Evolutionary conservation across 2,329 filamentous ascomycete genomes (phyloP), one percentile per base, ranked within the genome.

Genomic region (Helotiales sp.): DNA sequence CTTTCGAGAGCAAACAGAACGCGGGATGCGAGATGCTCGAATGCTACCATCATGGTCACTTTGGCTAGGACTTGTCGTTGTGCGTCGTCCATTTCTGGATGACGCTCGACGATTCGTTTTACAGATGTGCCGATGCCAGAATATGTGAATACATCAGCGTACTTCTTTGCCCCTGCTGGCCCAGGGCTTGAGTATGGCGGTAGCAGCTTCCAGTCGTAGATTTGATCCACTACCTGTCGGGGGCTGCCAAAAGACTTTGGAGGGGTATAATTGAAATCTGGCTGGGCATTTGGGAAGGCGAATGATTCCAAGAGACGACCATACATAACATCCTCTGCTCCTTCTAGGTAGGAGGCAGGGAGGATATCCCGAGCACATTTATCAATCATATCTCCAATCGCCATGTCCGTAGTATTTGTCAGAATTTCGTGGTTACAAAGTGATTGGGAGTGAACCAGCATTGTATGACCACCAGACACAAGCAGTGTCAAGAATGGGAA

Each of bases 401-500:
- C 93, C 69, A 94, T 89, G 79, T 96, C 93, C n/a, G 80, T 80
- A 0, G 91, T 91, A 17, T 86, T 83, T 20, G 91, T 93, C 28
- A 98, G 80, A 66, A 96, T 87, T 55, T 82, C 80, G 79, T 98
- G 95, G 28, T 89, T 82, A 28, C 84, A 87, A 1, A 96, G 81
- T 2, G 84, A 84, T 45, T 82, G 81, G 7, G 93, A 96, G 74
- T 91, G 86, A 47, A 97, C 87, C 22, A 99, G 87, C 77, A 96
- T 87, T 0, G 94, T 95, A 80, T 99, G 95, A 1, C 96, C 96
- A 43, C 96, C 96, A 0, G 93, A 97, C 17, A 96, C 92, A 57
- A 99, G 89, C 6, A 97, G 84, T 0, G 92, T 94, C 37, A 97
- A 82, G 77, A 97, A 97, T 0, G 96, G 95, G 73, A 96, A 97